These are phyloP conservation scores for Lophium mytilinum DNA, from an alignment of 495 filamentous ascomycete species.

Conservation along the genomic window DNA sequence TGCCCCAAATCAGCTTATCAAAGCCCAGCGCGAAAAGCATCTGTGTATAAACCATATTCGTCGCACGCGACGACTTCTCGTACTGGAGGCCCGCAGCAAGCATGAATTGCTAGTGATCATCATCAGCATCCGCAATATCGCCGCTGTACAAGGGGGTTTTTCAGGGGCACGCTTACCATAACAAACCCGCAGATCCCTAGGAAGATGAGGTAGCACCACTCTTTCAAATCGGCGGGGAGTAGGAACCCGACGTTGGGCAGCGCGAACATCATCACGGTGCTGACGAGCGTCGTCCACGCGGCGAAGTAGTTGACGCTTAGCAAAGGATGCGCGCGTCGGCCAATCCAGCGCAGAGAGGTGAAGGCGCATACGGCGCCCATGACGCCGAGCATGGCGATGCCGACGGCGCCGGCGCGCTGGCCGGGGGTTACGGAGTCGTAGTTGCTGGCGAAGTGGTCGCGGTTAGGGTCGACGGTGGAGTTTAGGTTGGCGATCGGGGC, in stretches of 20 bases:
- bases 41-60: constrained; percentile 84
- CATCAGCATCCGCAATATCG: background rate
- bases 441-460: constrained; percentile 13
- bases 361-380: constrained; percentile 70
- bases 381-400: constrained; percentile 70
- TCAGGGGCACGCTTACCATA: constrained; percentile 37
- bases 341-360: constrained; percentile 78
- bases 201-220: constrained; percentile 65
- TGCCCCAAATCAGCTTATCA: constrained; percentile 71
- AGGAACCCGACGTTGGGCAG: constrained; percentile 49
- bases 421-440: constrained; percentile 44
- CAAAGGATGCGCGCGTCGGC: constrained; percentile 72
- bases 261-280: constrained; percentile 48
- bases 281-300: constrained; percentile 59
- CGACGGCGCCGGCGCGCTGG: constrained; percentile 66
- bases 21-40: constrained; percentile 86
- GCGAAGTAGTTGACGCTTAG: constrained; percentile 85
- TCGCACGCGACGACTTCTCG: constrained; percentile 56
- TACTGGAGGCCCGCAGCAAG: constrained; percentile 72
- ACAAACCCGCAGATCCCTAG: constrained; percentile 71
- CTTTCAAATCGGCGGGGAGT: constrained; percentile 50
- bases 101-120: constrained; percentile 54
- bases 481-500: constrained; percentile 26
- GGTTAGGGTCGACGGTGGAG: constrained; percentile 19
- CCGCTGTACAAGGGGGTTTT: background rate